These are phyloP conservation scores for Clitoria ternatea DNA, from an alignment of 306 rosid species.

Conservation along the genomic window DNA sequence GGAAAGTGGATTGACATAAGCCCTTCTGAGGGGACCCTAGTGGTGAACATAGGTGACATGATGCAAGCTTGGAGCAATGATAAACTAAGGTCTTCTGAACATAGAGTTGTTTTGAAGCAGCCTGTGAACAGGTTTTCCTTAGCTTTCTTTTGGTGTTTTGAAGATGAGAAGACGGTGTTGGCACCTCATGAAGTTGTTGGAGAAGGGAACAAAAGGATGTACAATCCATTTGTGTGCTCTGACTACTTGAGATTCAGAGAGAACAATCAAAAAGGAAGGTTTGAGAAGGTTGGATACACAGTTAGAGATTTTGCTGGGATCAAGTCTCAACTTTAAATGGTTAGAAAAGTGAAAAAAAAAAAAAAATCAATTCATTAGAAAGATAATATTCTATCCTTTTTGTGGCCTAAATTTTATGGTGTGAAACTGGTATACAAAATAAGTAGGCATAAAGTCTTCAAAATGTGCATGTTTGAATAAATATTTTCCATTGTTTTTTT, in stretches of 20 bases:
- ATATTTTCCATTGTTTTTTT: not conserved
- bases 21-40: slow-evolving; percentile 71
- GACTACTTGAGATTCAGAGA: slow-evolving; percentile 85
- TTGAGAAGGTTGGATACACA: slow-evolving; percentile 87
- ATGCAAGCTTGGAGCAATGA: slow-evolving; percentile 97
- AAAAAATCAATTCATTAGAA: slow-evolving; percentile 11
- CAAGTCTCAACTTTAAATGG: slow-evolving; percentile 27
- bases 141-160: slow-evolving; percentile 95
- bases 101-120: slow-evolving; percentile 66
- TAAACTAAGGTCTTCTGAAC: slow-evolving; percentile 75
- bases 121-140: slow-evolving; percentile 65
- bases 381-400: not conserved
- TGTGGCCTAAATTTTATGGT: not conserved
- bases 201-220: slow-evolving; percentile 48
- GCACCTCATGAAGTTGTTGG: slow-evolving; percentile 81
- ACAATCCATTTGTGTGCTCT: slow-evolving; percentile 57
- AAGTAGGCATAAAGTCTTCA: slow-evolving; percentile 4
- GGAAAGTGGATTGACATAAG: slow-evolving; percentile 79
- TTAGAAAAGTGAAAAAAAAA: not conserved
- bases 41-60: slow-evolving; percentile 90
- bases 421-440: slow-evolving; percentile 17
- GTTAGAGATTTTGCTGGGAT: slow-evolving; percentile 81
- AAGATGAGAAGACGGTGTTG: slow-evolving; percentile 56
- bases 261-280: slow-evolving; percentile 73
- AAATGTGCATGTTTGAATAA: not conserved